Evolutionary conservation across 2,329 filamentous ascomycete genomes (phyloP), one percentile per base, ranked within the genome.

Genomic region (Fusarium chlamydosporum): DNA sequence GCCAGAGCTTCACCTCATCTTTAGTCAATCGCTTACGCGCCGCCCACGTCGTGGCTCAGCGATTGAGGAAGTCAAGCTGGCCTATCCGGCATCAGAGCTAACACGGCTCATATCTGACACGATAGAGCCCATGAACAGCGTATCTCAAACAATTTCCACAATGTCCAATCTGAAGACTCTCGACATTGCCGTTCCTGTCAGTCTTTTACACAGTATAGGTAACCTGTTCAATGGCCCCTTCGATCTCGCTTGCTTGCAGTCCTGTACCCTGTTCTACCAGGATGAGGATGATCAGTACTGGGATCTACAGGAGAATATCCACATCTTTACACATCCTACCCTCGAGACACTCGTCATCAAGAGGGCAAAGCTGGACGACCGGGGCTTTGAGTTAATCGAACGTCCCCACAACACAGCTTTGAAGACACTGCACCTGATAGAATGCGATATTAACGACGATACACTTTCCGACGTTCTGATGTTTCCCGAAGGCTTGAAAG

Each of bases 281-380:
- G 76, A 76, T 64, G 76, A 79, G 15, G 76, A 81, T 52, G 76
- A 80, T 50, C 75, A 76, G 11, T 85, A 84, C 72, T 85, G 83
- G 83, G 82, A 85, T 67, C 76, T 85, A 38, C 82, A 81, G 60
- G 82, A 84, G 61, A 85, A 84, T 67, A 84, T 85, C 46, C 82
- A 85, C 74, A 83, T 85, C 51, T 85, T 85, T 61, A 77, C 81
- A 5, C 83, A 85, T 48, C 83, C 83, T 0, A 82, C 82, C 1
- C 78, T 85, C 20, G 82, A 85, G 68, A 79, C 75, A 7, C 79
- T 85, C 5, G 77, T 78, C 45, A 82, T 85, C 48, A 77, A 76
- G 45, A 74, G 79, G n/a, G 83, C 83, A 12, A 81, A 79, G 63
- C 77, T 85, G 5, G 82, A 83, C 53, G 76, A 84, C 56, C 79